Evolutionary conservation across 2,329 filamentous ascomycete species (phyloP), one percentile per base, ranked within the genome.

Genomic region (Venturia pyrina): DNA sequence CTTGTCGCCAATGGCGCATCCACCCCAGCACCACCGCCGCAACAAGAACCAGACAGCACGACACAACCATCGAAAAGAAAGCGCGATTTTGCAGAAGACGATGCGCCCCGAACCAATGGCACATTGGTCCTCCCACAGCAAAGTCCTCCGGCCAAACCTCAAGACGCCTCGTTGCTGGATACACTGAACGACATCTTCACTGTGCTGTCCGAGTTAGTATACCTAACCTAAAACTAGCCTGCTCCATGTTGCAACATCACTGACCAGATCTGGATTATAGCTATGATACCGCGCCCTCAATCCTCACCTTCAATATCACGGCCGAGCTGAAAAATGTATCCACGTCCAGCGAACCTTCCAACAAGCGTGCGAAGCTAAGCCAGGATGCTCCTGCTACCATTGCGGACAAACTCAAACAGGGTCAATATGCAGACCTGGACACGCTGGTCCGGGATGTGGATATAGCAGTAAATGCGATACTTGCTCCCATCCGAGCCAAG

Each of bases 341-440:
- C 65, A 68, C 70, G 6, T 74, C 76, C 37, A 73, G 74, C 41
- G 78, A 79, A 67, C 77, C 78, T 57, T 75, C 77, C 32, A 69
- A 74, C 37, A 82, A 82, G 71, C 80, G 80, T 68, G 72, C 77
- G 41, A 80, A 78, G 69, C 69, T 79, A 48, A 74, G 76, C 15
- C 73, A 76, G 7, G 63, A 71, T 48, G 69, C 69, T 46, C 67
- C 73, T 68, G 67, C 67, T 10, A 76, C 72, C 11, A 79, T 83
- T 43, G 69, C 74, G 5, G 72, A 69, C 40, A 76, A 76, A 65
- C 69, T 81, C 24, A 69, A 74, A 41, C 70, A 71, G 48, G 73
- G 74, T 50, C 70, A 71, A 1, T 83, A 82, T 69, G 66, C 71
- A 5, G 75, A 76, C 8, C 70, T 82, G 19, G 73, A 77, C 7